phyloP scores from a whole-genome alignment of 306 rosid genomes.

The Spatholobus suberectus region DNA sequence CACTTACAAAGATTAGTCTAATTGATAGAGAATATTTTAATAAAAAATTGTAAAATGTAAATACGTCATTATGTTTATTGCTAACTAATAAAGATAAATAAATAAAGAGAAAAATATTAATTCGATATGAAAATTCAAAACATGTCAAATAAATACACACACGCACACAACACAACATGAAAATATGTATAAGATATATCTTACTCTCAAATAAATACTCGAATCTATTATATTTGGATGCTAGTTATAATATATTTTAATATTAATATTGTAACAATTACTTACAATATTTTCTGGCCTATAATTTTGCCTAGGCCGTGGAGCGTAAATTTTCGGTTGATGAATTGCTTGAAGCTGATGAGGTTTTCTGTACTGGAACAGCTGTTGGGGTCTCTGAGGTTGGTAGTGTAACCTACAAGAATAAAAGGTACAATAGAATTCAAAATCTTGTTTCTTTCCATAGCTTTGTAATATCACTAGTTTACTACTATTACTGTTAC shows the following conservation, averaged over 20 bases:
- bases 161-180: too few relatives aligned
- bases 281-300: background rate
- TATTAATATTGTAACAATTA: background rate
- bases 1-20: background rate
- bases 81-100: background rate
- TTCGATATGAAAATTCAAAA: background rate
- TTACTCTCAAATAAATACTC: background rate
- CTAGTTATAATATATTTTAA: background rate
- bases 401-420: constrained; percentile 43
- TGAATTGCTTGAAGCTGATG: constrained; percentile 56
- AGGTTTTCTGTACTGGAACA: constrained; percentile 72
- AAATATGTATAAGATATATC: background rate
- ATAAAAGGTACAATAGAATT: constrained; percentile 35
- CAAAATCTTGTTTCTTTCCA: background rate
- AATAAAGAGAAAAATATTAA: background rate
- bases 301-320: constrained; percentile 34
- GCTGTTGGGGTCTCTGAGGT: constrained; percentile 50
- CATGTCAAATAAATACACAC: too few relatives aligned
- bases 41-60: background rate
- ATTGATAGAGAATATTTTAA: background rate
- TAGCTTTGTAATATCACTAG: background rate
- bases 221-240: background rate
- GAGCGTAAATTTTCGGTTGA: constrained; percentile 52
- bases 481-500: background rate
- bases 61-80: background rate